These are phyloP conservation scores for Aegilops tauschii DNA, from an alignment of 176 grass and related monocot species.

Conservation along the genomic window DNA sequence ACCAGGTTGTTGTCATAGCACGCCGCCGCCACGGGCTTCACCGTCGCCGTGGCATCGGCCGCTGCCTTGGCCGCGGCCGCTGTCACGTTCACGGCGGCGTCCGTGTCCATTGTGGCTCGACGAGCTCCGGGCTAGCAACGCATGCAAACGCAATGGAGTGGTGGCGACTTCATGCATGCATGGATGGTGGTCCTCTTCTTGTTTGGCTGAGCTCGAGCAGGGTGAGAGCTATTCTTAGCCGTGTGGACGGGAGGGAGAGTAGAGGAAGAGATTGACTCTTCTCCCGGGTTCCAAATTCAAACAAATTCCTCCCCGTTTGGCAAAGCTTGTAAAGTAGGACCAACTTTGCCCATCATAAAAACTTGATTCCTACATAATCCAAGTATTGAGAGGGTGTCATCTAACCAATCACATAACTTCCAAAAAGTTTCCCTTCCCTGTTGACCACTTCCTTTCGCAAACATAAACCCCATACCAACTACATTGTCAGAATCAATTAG, in stretches of 20 bases:
- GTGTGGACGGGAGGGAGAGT: slow-evolving; percentile 31
- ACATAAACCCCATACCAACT: too few relatives aligned
- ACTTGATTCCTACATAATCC: too few relatives aligned
- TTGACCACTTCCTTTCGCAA: too few relatives aligned
- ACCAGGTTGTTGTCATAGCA: slow-evolving; percentile 82
- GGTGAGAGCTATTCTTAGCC: slow-evolving; percentile 23
- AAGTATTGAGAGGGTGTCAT: too few relatives aligned
- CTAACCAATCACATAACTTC: too few relatives aligned
- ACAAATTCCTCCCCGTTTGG: neutral
- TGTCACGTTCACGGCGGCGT: slow-evolving; percentile 13
- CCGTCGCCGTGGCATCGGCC: slow-evolving; percentile 17
- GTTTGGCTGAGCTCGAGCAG: neutral
- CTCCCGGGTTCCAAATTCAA: neutral
- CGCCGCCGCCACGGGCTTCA: slow-evolving; percentile 54
- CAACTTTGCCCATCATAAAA: too few relatives aligned
- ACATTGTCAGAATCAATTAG: too few relatives aligned
- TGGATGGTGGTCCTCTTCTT: neutral
- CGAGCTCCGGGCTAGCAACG: neutral
- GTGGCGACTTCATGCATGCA: neutral
- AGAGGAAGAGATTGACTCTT: slow-evolving; percentile 6
- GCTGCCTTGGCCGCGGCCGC: neutral
- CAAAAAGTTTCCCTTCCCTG: too few relatives aligned
- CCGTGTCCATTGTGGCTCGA: neutral
- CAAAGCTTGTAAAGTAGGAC: too few relatives aligned
- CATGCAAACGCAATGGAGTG: neutral